These are phyloP conservation scores for Alternaria gaisen DNA, from an alignment of 2,329 filamentous ascomycete genomes.

Conservation along the genomic window DNA sequence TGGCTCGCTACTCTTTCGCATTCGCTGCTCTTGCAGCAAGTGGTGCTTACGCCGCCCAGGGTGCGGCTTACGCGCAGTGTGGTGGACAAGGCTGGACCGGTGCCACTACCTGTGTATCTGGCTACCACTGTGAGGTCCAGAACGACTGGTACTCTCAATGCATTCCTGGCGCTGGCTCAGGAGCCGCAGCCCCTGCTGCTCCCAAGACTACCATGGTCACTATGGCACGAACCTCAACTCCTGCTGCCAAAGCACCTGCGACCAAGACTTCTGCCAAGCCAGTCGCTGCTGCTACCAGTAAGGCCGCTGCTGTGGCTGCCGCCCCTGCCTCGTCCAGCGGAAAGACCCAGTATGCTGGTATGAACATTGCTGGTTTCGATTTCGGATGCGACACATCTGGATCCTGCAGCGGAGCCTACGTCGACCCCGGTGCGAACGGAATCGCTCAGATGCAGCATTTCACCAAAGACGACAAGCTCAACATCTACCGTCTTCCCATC, in stretches of 20 bases:
- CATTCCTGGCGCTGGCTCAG: slow-evolving; percentile 5
- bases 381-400: slow-evolving; percentile 55
- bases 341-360: slow-evolving; percentile 44
- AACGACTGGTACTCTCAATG: slow-evolving; percentile 58
- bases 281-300: background rate
- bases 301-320: background rate
- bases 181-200: background rate
- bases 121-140: slow-evolving; percentile 44
- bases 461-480: slow-evolving; percentile 61
- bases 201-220: background rate
- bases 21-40: slow-evolving; percentile 5
- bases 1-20: slow-evolving; percentile 4
- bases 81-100: slow-evolving; percentile 54
- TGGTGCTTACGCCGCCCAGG: slow-evolving; percentile 1
- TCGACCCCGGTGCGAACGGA: slow-evolving; percentile 46
- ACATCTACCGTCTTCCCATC: slow-evolving; percentile 66
- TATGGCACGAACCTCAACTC: background rate
- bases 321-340: background rate
- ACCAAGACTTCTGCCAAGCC: background rate
- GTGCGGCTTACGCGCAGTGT: slow-evolving; percentile 42
- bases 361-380: slow-evolving; percentile 60
- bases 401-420: slow-evolving; percentile 32
- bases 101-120: slow-evolving; percentile 47
- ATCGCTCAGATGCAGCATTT: slow-evolving; percentile 66
- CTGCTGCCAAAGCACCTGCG: no score